Conservation (phyloP, 2,329 filamentous ascomycete genomes). For the Alternaria viburni region DNA sequence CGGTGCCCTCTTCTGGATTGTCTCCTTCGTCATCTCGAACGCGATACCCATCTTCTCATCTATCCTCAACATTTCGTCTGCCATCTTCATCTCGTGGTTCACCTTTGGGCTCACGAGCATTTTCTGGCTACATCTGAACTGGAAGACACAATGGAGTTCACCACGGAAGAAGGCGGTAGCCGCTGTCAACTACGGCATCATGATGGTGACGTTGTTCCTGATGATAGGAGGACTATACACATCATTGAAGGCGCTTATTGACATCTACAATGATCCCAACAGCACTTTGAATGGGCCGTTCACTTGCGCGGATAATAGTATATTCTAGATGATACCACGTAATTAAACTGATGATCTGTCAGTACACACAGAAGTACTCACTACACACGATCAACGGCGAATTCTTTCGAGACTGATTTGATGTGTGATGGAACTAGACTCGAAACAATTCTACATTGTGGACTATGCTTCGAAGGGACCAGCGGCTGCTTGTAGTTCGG, state of each 20-base stretch:
- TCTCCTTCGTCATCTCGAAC: constrained; percentile 53
- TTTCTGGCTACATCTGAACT: constrained; percentile 58
- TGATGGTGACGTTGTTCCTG: constrained; percentile 41
- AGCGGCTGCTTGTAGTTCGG: too few species aligned
- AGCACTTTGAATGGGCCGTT: constrained; percentile 35
- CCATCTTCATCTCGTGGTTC: constrained; percentile 70
- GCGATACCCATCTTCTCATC: constrained; percentile 65
- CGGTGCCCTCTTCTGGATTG: constrained; percentile 58
- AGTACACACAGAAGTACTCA: neutral
- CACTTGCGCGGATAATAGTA: constrained; percentile 38
- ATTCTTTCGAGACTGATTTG: neutral
- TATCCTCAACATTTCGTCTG: constrained; percentile 64
- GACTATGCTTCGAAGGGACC: neutral
- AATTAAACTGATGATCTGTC: neutral
- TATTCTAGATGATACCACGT: constrained; percentile 25
- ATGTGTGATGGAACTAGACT: neutral
- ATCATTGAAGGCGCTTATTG: constrained; percentile 34
- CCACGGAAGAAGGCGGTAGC: constrained; percentile 53
- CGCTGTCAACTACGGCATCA: constrained; percentile 52
- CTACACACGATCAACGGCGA: neutral
- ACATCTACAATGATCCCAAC: constrained; percentile 36
- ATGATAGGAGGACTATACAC: constrained; percentile 36
- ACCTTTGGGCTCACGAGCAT: constrained; percentile 57
- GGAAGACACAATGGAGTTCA: constrained; percentile 36
- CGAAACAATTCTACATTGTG: too few species aligned